A percentile compares a stretch with the other conserved stretches of the same genome.
These are phyloP conservation scores for Catharanthus roseus DNA, from an alignment of 257 asterid species.

Conservation along the genomic window DNA sequence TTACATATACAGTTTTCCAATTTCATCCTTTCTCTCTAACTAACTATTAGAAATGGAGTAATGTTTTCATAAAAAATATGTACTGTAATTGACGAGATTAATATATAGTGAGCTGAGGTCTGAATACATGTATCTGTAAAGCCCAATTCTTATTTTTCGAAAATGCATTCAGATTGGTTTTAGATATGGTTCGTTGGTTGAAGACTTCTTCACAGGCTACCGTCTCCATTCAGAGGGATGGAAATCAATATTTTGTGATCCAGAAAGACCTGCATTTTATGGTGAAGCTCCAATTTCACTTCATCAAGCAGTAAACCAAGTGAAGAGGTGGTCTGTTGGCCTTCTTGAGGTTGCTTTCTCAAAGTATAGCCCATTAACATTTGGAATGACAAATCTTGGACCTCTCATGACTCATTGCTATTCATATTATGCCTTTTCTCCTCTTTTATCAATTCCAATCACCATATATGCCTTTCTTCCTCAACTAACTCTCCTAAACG, in stretches of 20 bases:
- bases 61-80: too few species aligned
- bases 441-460: conserved; percentile 51
- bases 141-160: too few species aligned
- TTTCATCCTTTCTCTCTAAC: too few species aligned
- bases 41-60: too few species aligned
- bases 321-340: conserved; percentile 42
- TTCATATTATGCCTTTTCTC: conserved; percentile 55
- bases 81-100: too few species aligned
- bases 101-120: too few species aligned
- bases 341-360: conserved; percentile 60
- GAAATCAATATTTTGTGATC: conserved; percentile 57
- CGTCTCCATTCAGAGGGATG: conserved; percentile 70
- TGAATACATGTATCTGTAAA: too few species aligned
- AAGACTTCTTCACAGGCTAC: conserved; percentile 66
- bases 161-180: conserved; percentile 62
- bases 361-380: conserved; percentile 48
- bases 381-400: conserved; percentile 42
- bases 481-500: conserved; percentile 44
- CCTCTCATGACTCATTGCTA: conserved; percentile 44
- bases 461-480: conserved; percentile 58
- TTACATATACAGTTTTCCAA: too few species aligned
- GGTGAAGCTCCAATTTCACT: conserved; percentile 66
- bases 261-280: conserved; percentile 63
- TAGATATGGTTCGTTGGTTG: conserved; percentile 71
- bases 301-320: conserved; percentile 45